Conservation (phyloP, 495 filamentous ascomycete species). For the Penicillium verhagenii region DNA sequence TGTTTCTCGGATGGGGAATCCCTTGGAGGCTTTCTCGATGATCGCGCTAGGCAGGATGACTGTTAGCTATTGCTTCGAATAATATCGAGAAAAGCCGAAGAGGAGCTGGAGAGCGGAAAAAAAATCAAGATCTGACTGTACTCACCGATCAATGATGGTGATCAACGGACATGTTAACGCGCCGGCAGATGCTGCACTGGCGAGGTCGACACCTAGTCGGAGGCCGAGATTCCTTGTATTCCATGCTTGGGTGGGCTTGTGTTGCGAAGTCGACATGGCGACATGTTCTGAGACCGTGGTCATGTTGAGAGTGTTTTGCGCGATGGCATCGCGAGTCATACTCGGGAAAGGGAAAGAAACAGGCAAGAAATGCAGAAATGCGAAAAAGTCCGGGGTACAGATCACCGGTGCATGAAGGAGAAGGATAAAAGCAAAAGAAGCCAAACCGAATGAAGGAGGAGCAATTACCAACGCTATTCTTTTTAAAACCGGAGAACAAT, state of each 20-base stretch:
- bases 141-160: constrained; percentile 86
- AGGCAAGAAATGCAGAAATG: too few relatives aligned
- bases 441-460: constrained; percentile 14
- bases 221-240: constrained; percentile 72
- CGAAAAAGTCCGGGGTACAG: background rate
- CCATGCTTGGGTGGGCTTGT: constrained; percentile 47
- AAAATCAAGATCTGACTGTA: background rate
- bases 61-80: background rate
- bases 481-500: constrained; percentile 5
- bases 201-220: constrained; percentile 69
- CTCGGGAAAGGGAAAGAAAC: constrained; percentile 10
- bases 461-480: constrained; percentile 20
- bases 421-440: background rate
- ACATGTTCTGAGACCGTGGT: constrained; percentile 25
- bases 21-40: constrained; percentile 91
- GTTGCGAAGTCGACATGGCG: background rate
- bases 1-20: constrained; percentile 65
- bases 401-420: constrained; percentile 3
- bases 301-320: constrained; percentile 30
- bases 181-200: constrained; percentile 75
- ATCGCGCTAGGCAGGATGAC: constrained; percentile 60
- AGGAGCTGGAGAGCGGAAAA: background rate
- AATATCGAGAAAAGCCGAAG: background rate
- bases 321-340: constrained; percentile 36
- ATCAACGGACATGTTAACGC: constrained; percentile 83